Evolutionary conservation across 2,329 filamentous ascomycete species (phyloP).

Genomic region (Uncinocarpus reesii): DNA sequence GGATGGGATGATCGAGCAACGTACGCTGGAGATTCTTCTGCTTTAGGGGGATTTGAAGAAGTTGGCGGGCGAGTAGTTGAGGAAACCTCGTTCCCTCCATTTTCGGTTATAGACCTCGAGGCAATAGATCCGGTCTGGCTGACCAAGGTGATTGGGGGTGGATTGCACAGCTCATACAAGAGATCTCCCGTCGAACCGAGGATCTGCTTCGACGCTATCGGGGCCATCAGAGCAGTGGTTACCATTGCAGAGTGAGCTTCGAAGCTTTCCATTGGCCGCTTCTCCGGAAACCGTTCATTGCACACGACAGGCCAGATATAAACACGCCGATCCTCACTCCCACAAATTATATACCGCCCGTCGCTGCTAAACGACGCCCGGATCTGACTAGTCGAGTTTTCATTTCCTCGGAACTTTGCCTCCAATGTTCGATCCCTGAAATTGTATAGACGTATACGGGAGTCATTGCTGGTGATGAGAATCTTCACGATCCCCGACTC

Average conservation of each 20-base stretch:
- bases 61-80: constrained; percentile 22
- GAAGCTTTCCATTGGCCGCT: constrained; percentile 75
- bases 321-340: constrained; percentile 79
- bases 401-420: constrained; percentile 81
- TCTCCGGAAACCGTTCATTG: constrained; percentile 61
- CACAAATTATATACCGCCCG: constrained; percentile 74
- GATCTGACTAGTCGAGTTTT: constrained; percentile 84
- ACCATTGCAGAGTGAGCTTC: constrained; percentile 83
- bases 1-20: constrained; percentile 63
- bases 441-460: constrained; percentile 79
- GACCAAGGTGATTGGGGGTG: constrained; percentile 73
- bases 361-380: constrained; percentile 82
- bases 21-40: constrained; percentile 66
- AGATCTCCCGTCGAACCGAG: constrained; percentile 77
- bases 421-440: constrained; percentile 74
- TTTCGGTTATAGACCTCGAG: constrained; percentile 40
- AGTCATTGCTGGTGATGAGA: constrained; percentile 89
- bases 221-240: constrained; percentile 79
- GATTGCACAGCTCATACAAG: constrained; percentile 93
- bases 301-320: constrained; percentile 76
- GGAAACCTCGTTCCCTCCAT: constrained; percentile 21
- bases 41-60: constrained; percentile 33
- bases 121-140: constrained; percentile 58
- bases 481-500: constrained; percentile 63
- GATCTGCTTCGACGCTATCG: constrained; percentile 63